Evolutionary conservation across 2,329 filamentous ascomycete species (phyloP), one percentile per base, ranked within the genome.

Genomic region (Xylaria sp.): DNA sequence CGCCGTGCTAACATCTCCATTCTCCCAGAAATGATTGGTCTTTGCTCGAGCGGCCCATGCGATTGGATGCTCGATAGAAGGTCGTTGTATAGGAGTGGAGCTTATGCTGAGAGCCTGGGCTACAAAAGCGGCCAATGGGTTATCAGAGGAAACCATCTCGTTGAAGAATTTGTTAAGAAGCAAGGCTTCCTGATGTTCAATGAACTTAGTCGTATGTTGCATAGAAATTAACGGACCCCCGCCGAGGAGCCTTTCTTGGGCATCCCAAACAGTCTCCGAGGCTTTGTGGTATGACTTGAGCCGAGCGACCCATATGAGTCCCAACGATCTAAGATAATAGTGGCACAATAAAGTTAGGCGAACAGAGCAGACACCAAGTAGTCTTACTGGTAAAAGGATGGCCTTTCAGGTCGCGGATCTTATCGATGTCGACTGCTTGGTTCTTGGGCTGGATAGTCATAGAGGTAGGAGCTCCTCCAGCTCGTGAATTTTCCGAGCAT

Each of bases 401-500:
- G 23, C 46, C 56, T 12, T 57, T 65, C 51, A 65, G 20, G n/a
- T 63, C 34, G 15, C 56, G 23, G 51, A 46, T 34, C 23, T 7
- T 46, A 15, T 52, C 23, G 41, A 46, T 46, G 15, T 46, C 23
- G 10, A 32, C 32, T 2, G n/a, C 25, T 57, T 61, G 50, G 20
- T 25, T n/a, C n/a, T 10, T 32, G 12, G 34, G 44, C 8, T 50
- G 56, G 10, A 10, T 1, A 52, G 52, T 2, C 8, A 65, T 15
- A 15, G n/a, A 34, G 9, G 41, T 52, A 41, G 48, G 44, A 61
- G 46, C 37, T 60, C 50, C 48, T 18, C 28, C n/a, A 25, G 61
- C 61, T 8, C 66, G 48, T 6, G 54, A 50, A 54, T 60, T 68
- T 37, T 65, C 66, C 6, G 61, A 65, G 37, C 66, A 68, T 13